Conservation (phyloP, 305 asterid genomes). For the Plantago coronopus region DNA sequence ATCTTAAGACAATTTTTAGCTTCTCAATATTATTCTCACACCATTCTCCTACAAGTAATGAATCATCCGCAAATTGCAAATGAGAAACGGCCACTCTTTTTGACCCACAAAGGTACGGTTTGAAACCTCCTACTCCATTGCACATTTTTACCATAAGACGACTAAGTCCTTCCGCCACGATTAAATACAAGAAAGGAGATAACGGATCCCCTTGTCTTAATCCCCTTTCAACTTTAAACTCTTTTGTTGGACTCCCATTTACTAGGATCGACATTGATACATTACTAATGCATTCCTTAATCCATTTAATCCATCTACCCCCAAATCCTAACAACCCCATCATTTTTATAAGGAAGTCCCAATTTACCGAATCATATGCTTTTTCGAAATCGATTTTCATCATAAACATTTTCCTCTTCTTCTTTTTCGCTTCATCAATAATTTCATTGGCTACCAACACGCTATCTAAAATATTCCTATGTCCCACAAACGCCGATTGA, state of each 20-base stretch:
- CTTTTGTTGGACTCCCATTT: no score
- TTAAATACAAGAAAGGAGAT: not conserved
- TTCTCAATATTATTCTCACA: not conserved
- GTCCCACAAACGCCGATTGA: not conserved
- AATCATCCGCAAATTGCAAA: not conserved
- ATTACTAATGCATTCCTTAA: not conserved
- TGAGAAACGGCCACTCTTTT: not conserved
- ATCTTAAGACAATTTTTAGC: not conserved
- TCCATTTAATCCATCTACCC: not conserved
- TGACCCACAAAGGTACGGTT: not conserved
- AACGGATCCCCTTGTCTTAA: not conserved
- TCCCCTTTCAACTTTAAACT: no score
- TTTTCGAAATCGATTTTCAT: not conserved
- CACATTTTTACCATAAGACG: not conserved
- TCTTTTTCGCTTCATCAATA: not conserved
- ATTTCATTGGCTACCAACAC: not conserved
- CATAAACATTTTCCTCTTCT: not conserved
- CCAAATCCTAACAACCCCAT: not conserved
- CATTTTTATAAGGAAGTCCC: not conserved
- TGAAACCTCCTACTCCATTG: not conserved
- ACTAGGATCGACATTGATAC: no score
- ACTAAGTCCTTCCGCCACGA: not conserved
- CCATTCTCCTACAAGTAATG: not conserved
- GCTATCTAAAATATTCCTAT: not conserved
- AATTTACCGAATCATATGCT: no score